phyloP scores from a whole-genome alignment of 306 rosid species.

The Prunus davidiana region DNA sequence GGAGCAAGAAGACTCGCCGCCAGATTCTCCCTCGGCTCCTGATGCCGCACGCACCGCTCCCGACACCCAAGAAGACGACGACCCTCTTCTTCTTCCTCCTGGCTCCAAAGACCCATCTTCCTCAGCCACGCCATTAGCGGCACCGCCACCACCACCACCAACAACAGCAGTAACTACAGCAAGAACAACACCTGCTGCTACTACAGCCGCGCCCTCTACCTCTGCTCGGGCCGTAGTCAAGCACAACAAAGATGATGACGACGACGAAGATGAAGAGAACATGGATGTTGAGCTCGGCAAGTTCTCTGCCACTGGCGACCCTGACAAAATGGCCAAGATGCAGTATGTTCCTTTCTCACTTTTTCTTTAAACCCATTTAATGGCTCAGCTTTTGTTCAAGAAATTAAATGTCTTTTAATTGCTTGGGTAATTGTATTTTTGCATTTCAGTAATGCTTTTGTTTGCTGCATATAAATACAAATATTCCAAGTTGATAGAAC shows the following conservation, averaged over 20 bases:
- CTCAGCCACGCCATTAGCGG: background rate
- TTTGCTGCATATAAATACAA: background rate
- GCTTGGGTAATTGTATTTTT: background rate
- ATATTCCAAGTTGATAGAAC: background rate
- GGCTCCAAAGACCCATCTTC: slow-evolving; percentile 6
- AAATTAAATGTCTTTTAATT: background rate
- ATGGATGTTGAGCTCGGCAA: slow-evolving; percentile 88
- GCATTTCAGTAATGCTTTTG: background rate
- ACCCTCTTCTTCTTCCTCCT: slow-evolving; percentile 4
- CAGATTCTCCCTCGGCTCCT: slow-evolving; percentile 50
- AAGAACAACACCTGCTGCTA: background rate
- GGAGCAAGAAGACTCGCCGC: slow-evolving; percentile 75
- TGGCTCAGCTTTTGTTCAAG: background rate
- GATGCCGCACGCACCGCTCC: slow-evolving; percentile 11
- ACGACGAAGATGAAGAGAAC: slow-evolving; percentile 88
- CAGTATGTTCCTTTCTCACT: slow-evolving; percentile 38
- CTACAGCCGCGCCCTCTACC: background rate
- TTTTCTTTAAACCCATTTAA: background rate
- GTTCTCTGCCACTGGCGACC: slow-evolving; percentile 69
- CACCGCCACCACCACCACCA: background rate
- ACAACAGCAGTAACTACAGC: background rate
- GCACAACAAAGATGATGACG: slow-evolving; percentile 57
- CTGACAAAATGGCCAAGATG: slow-evolving; percentile 86
- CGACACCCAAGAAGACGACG: slow-evolving; percentile 27
- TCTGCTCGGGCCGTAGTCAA: background rate